Evolutionary conservation across 306 rosid species (phyloP), one percentile per base, ranked within the genome.

Genomic region (Clitoria ternatea): DNA sequence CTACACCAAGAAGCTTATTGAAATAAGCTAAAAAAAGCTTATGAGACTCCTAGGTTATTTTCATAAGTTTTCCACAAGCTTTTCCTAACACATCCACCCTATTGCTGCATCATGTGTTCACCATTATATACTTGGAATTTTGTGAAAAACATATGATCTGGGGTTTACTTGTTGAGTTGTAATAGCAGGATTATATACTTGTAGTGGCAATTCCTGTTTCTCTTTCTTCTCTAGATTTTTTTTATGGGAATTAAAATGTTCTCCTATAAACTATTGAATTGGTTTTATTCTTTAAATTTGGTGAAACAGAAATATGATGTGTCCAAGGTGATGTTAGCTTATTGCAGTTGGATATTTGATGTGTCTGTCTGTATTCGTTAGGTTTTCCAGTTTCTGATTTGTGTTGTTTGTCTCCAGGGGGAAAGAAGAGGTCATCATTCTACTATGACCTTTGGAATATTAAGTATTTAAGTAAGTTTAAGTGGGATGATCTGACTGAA

Each of bases 381-480:
- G 19, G 6, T 65, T 45, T n/a, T 36, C 33, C 39, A 18, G 59
- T 24, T 23, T 20, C 40, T 65, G 39, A 61, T 29, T 65, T 27
- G 2, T n/a, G 33, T 45, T 72, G 48, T 50, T 61, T 32, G 13
- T 77, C 35, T 60, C 33, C 66, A 92, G 98, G 98, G 66, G 98
- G 98, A 48, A 92, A 53, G 82, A 92, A 89, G 85, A 89, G 90
- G 73, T 89, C 92, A 7, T 56, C 88, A n/a, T 87, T 92, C 81
- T 83, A 84, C 73, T 78, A 82, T 66, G 98, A 92, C 83, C 82
- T 89, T 75, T 92, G 98, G 98, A 92, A 87, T 80, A 87, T 92
- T n/a, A n/a, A n/a, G n/a, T n/a, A n/a, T n/a, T n/a, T n/a, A n/a
- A n/a, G n/a, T n/a, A n/a, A n/a, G n/a, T 82, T 89, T 82, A 92